Percentiles rank a stretch among this genome's conserved stretches.
Conservation (phyloP, 768 basidiomycete species). For the Mycena epipterygia region DNA sequence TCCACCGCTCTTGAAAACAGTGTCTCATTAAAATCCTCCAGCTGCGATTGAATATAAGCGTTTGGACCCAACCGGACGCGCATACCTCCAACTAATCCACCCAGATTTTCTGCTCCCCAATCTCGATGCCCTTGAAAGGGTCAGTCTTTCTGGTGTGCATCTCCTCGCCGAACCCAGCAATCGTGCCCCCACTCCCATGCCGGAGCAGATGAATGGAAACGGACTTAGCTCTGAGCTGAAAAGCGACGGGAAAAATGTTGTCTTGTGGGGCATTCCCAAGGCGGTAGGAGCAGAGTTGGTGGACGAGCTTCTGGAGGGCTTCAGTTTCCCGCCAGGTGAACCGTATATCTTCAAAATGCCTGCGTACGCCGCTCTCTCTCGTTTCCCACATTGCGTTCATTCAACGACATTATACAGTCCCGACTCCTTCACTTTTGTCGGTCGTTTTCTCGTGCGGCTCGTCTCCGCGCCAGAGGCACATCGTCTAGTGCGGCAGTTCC, state of each 20-base stretch:
- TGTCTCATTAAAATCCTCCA: constrained; percentile 41
- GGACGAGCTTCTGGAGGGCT: constrained; percentile 55
- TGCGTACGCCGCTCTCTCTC: constrained; percentile 54
- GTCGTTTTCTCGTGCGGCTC: constrained; percentile 70
- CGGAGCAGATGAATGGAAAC: constrained; percentile 31
- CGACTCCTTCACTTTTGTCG: constrained; percentile 60
- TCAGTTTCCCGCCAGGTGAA: constrained; percentile 54
- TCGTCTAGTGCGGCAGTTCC: constrained; percentile 71
- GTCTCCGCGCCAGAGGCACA: constrained; percentile 75
- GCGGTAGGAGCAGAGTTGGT: constrained; percentile 53
- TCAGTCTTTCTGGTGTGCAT: constrained; percentile 61
- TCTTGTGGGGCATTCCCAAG: constrained; percentile 73
- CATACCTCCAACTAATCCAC: constrained; percentile 67
- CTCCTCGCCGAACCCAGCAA: constrained; percentile 50
- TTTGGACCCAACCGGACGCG: constrained; percentile 72
- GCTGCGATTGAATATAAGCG: constrained; percentile 72
- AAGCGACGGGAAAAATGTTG: constrained; percentile 66
- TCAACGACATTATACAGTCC: constrained; percentile 8
- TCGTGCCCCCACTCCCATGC: constrained; percentile 1
- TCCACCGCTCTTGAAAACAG: background rate
- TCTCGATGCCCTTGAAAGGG: constrained; percentile 55
- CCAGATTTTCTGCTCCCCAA: constrained; percentile 59
- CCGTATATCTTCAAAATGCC: constrained; percentile 65
- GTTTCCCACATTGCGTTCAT: background rate
- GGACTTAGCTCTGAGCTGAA: constrained; percentile 21